Evolutionary conservation across 352 stramenopile species (phyloP).

Genomic region (Pythium insidiosum): DNA sequence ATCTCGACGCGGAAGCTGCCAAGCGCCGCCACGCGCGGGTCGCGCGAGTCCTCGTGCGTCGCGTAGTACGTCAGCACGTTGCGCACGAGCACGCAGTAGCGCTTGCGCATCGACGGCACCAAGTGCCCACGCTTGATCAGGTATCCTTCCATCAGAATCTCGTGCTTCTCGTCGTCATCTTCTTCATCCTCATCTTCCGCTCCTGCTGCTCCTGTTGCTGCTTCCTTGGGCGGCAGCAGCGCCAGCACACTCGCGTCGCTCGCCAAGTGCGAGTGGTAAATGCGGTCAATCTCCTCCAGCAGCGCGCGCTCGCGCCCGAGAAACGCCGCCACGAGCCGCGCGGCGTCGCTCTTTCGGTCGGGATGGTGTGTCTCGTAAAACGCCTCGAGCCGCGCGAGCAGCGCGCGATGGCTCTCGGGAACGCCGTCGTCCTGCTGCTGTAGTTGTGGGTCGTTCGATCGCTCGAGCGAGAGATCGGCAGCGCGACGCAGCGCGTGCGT

Average conservation of each 20-base stretch:
- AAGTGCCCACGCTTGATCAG: conserved; percentile 64
- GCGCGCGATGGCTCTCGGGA: conserved; percentile 7
- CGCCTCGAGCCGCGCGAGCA: conserved; percentile 37
- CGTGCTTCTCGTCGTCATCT: background rate
- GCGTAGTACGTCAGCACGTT: conserved; percentile 54
- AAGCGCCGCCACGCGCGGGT: conserved; percentile 16
- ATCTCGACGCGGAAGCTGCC: conserved; percentile 37
- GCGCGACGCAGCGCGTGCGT: conserved; percentile 8
- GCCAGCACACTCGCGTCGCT: conserved; percentile 20
- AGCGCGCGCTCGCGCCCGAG: conserved; percentile 38
- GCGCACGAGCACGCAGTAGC: conserved; percentile 55
- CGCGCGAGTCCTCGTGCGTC: conserved; percentile 61
- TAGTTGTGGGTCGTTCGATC: too few species aligned
- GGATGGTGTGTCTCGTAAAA: conserved; percentile 90
- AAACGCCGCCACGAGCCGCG: conserved; percentile 45
- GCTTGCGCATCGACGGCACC: conserved; percentile 68
- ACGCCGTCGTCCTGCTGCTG: background rate
- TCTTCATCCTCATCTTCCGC: background rate
- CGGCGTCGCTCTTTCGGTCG: conserved; percentile 77
- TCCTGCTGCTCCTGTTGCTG: background rate
- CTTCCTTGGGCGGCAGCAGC: conserved; percentile 11
- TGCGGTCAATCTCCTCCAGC: conserved; percentile 49
- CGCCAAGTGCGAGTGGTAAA: conserved; percentile 46
- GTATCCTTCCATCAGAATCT: conserved; percentile 66
- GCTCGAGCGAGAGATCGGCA: conserved; percentile 3